Base-by-base conservation (phyloP, 2,329 filamentous ascomycete genomes). In the Grosmannia serpens region DNA sequence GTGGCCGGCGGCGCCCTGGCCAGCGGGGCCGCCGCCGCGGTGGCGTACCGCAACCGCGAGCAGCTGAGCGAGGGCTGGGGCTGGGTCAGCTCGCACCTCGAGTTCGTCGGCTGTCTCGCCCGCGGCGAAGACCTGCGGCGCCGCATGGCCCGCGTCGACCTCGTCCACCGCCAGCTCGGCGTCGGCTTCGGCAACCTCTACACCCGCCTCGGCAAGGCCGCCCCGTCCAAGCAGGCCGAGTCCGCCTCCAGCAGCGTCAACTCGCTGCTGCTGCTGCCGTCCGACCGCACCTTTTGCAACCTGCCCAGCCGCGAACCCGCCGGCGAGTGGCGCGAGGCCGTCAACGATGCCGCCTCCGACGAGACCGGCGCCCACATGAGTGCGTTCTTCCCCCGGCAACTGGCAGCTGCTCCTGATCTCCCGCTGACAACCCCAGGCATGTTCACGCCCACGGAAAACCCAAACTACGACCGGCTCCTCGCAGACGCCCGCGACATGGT, bases 81-180 rank as follows among this genome's bases (percentile, higher is more conserved):
- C 11, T 97, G 91, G 91, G 89, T 89, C 17, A 84, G 87, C 20
- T 94, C 89, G 41, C 94, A 99, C 71, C 82, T 99, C 29, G 89
- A 94, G 70, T 99, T 97, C 67, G 89, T 97, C 1, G 90, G 91
- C 2, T 95, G 90, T 67, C 80, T 99, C 9, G 87, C 88, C 53
- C 84, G 89, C n/a, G 84, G 84, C 5, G 87, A 91, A 65, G 91
- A 96, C 67, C 76, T 97, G 63, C 84, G 85, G 64, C 81, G 84
- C 67, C 83, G 94, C 35, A 78, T 96, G 11, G 74, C 77, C n/a
- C 79, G 76, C 61, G 77, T 96, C 69, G 77, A 82, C n/a, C 76
- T 78, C 60, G 74, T 91, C 24, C 78, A 84, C 38, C 70, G 76
- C 52, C 83, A 88, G 59, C 79, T 89, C 17, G 78, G 77, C 15